Percentiles rank a stretch among this genome's conserved stretches.
Conservation (phyloP, 139 green algal species). For the Tetradesmus obliquus region DNA sequence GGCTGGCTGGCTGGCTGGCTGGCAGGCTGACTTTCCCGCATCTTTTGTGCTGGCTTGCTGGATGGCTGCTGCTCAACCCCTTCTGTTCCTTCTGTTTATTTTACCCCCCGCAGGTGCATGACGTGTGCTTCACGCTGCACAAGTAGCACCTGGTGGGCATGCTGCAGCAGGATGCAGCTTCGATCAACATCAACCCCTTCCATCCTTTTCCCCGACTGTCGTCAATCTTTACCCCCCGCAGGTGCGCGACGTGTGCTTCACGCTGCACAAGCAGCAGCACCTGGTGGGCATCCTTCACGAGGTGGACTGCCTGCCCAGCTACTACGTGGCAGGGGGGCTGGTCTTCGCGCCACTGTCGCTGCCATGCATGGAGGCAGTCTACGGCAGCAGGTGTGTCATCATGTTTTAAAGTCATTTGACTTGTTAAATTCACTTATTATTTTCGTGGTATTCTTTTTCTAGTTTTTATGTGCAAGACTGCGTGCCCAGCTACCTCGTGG, state of each 20-base stretch:
- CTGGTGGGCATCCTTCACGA: constrained; percentile 78
- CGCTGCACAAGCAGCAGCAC: constrained; percentile 63
- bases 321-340: constrained; percentile 66
- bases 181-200: too few species aligned
- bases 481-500: constrained; percentile 75
- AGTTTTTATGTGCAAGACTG: constrained; percentile 54
- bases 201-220: too few species aligned
- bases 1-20: too few species aligned
- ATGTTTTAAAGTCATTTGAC: not conserved
- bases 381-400: not conserved
- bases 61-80: too few species aligned
- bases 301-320: constrained; percentile 77
- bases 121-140: constrained; percentile 64
- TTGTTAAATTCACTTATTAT: not conserved
- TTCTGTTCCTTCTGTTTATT: too few species aligned
- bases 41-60: too few species aligned
- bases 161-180: constrained; percentile 55
- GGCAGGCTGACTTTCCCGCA: too few species aligned
- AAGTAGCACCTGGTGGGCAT: constrained; percentile 74
- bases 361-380: constrained; percentile 40
- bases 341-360: constrained; percentile 26
- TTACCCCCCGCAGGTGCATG: constrained; percentile 46
- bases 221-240: not conserved
- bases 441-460: not conserved
- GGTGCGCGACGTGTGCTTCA: constrained; percentile 63